Conservation (phyloP, 2,329 filamentous ascomycete species). For the Phialocephala sp. region DNA sequence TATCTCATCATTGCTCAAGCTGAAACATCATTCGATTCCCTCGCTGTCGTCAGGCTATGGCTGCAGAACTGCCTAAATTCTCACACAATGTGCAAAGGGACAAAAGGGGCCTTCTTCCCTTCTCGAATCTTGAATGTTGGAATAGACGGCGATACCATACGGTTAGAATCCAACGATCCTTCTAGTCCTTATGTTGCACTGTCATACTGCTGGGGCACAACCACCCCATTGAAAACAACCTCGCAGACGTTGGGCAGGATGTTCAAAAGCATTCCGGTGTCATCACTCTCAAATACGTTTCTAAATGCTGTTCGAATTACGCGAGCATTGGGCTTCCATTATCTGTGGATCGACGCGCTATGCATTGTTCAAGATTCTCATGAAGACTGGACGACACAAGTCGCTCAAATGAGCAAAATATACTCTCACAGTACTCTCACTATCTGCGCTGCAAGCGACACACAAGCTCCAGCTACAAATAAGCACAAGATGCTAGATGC, state of each 20-base stretch:
- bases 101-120: slow-evolving; percentile 10
- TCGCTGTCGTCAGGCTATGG: slow-evolving; percentile 11
- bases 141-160: slow-evolving; percentile 7
- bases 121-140: slow-evolving; percentile 18
- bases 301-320: slow-evolving; percentile 17
- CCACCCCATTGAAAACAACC: slow-evolving; percentile 13
- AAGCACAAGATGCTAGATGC: background rate
- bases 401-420: slow-evolving; percentile 16
- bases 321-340: slow-evolving; percentile 15
- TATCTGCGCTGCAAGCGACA: slow-evolving; percentile 13
- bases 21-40: slow-evolving; percentile 5
- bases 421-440: slow-evolving; percentile 17
- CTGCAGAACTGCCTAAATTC: background rate
- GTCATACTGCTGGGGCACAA: slow-evolving; percentile 15
- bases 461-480: background rate
- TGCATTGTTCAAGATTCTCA: slow-evolving; percentile 22
- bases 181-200: slow-evolving; percentile 19
- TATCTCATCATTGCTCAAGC: slow-evolving; percentile 9
- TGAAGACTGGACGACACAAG: slow-evolving; percentile 17
- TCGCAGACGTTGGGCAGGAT: slow-evolving; percentile 11
- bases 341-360: slow-evolving; percentile 23
- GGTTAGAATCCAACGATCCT: slow-evolving; percentile 8
- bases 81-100: background rate
- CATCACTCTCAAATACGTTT: slow-evolving; percentile 16
- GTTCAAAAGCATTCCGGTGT: slow-evolving; percentile 7